phyloP scores from a whole-genome alignment of 495 filamentous ascomycete genomes.

The Hypoxylon fuscum region DNA sequence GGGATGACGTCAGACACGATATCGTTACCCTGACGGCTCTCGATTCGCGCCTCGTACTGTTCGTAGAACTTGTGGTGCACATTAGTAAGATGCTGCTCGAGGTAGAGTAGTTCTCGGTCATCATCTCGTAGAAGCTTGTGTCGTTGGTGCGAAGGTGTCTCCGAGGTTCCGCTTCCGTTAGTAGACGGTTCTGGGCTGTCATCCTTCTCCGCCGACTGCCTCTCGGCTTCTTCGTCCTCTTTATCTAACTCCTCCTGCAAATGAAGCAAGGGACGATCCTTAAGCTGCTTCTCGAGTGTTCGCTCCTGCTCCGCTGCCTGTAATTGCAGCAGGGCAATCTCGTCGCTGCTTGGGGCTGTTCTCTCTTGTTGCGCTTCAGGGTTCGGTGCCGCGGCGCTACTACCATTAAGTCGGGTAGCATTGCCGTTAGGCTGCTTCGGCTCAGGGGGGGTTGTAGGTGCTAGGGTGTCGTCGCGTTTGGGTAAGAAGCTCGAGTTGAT shows the following conservation, averaged over 20 bases:
- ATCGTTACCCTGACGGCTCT: constrained; percentile 33
- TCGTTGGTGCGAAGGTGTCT: constrained; percentile 55
- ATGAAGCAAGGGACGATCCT: constrained; percentile 84
- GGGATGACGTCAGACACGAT: constrained; percentile 70
- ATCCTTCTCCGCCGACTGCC: constrained; percentile 55
- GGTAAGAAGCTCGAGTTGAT: constrained; percentile 98
- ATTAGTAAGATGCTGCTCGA: constrained; percentile 75
- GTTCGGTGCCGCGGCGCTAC: constrained; percentile 8
- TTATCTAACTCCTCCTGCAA: constrained; percentile 89
- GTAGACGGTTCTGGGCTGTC: constrained; percentile 37
- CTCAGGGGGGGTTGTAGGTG: constrained; percentile 40
- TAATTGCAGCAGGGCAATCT: constrained; percentile 72
- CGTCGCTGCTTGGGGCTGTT: constrained; percentile 72
- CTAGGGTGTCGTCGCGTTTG: constrained; percentile 78
- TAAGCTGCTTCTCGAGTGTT: constrained; percentile 85
- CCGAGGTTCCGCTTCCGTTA: constrained; percentile 42
- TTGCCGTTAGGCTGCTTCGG: constrained; percentile 33
- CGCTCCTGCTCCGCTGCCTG: constrained; percentile 86
- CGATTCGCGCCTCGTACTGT: constrained; percentile 69
- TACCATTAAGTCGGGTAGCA: constrained; percentile 2
- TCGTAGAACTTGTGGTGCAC: constrained; percentile 85
- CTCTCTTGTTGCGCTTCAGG: constrained; percentile 33
- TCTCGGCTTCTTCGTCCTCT: constrained; percentile 74
- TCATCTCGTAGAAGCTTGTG: constrained; percentile 88
- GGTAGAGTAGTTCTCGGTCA: constrained; percentile 77